Base-by-base conservation (phyloP, 73 alveolate genomes). In the Breviolum minutum region DNA sequence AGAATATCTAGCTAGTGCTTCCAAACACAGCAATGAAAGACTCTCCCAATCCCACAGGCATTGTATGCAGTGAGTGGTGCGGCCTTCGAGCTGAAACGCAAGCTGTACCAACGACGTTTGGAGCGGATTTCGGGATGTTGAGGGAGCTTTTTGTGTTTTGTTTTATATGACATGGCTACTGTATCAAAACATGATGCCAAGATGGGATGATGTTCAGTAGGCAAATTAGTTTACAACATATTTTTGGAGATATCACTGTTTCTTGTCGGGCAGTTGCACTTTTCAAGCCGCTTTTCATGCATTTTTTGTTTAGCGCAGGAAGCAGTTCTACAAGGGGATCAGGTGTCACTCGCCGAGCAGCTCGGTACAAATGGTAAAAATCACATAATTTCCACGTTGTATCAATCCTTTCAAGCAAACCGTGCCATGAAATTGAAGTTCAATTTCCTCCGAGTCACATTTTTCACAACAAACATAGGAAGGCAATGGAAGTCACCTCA, bases 1-100 rank as follows among this genome's bases (percentile, higher is more conserved):
- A 40, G n/a, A 70, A 70, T 40, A 40, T 0, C 54, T 2, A 40
- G 86, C 86, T n/a, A 61, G 40, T 12, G 4, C 85, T 74, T 24
- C 30, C 68, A 26, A 14, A n/a, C 30, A 10, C 64, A 11, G 27
- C 16, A 22, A 29, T n/a, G n/a, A n/a, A n/a, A n/a, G n/a, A n/a
- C n/a, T n/a, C n/a, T n/a, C n/a, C n/a, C n/a, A n/a, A n/a, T n/a
- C 12, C 29, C 80, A 0, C 63, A 89, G 96, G 84, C 74, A 16
- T 82, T 91, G 32, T 87, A 54, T 40, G 97, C 97, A 0, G 97
- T 91, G 88, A 91, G 97, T 63, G 97, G 97, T 0, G 97, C 79
- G 0, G 97, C 97, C 2, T 30, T 91, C 63, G 63, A 73, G 79
- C 87, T 91, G 63, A 91, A 91, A 79, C 84, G 95, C 20, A 82